Base-by-base conservation (phyloP, 768 basidiomycete species). In the Tephrocybe sp. region DNA sequence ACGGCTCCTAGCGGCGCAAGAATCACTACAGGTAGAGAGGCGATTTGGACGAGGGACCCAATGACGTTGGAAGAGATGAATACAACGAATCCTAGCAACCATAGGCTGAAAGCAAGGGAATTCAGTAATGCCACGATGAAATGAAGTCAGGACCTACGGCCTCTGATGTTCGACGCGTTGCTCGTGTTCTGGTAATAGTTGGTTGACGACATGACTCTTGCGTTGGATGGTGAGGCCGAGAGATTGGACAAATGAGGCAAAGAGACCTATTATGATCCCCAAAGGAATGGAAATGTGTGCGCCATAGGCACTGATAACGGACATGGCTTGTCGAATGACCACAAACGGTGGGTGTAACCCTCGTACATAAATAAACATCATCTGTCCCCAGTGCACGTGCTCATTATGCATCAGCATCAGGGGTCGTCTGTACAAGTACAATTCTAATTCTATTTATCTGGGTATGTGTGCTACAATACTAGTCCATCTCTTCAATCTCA, bases 1-100 rank as follows among this genome's bases (percentile, higher is more conserved):
- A 95, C 89, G 0, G 93, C 94, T 10, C 94, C 94, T 4, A 98
- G 78, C 0, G 94, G 94, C 0, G 93, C 94, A 45, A 98, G 86
- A 50, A 98, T 91, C 53, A 96, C 93, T 56, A 98, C 91, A 2
- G 94, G 93, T 11, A 98, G 81, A 2, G 92, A 89, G 8, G 92
- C 92, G 36, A 98, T 92, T 71, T 96, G 94, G 58, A 96, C 88
- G 33, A 95, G 69, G 1, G 92, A 93, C 6, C 92, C 90, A 43
- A 94, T 70, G 52, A 95, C 71, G 68, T 97, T 97, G 45, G 92
- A 92, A 26, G 85, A 83, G 51, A 95, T 83, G 75, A 93, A 95
- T 63, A 93, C 82, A 48, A 73, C 77, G 61, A 95, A 93, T 9
- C 93, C 94, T 16, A 90, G 65, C 16, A 96, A 71, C 94, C 93